Conservation (phyloP, 257 asterid species). For the Jacaranda copaia region DNA sequence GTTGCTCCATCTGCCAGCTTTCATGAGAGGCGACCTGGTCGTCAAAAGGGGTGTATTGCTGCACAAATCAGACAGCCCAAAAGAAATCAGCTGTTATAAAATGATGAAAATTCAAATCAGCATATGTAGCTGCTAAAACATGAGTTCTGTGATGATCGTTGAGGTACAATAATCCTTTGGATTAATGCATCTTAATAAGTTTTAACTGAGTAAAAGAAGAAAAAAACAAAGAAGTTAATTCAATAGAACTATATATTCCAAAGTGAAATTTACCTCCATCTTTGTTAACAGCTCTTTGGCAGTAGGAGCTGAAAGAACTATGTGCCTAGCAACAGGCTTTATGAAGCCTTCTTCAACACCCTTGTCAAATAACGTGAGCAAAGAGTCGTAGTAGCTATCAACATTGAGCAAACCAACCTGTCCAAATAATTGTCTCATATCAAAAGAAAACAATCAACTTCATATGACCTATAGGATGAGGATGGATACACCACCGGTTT, state of each 20-base stretch:
- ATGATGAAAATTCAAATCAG: slow-evolving; percentile 20
- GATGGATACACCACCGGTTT: slow-evolving; percentile 70
- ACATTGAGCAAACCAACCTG: slow-evolving; percentile 97
- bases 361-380: slow-evolving; percentile 87
- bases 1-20: slow-evolving; percentile 87
- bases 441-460: slow-evolving; percentile 13
- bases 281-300: slow-evolving; percentile 76
- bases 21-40: slow-evolving; percentile 91
- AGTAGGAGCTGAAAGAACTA: slow-evolving; percentile 87
- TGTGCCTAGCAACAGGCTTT: slow-evolving; percentile 82
- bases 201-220: not conserved
- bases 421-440: slow-evolving; percentile 19
- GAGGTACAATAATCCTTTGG: slow-evolving; percentile 15
- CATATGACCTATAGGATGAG: not conserved
- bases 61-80: slow-evolving; percentile 37
- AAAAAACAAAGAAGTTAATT: not conserved
- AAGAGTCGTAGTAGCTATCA: slow-evolving; percentile 89
- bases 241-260: not conserved
- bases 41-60: slow-evolving; percentile 68
- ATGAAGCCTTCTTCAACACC: slow-evolving; percentile 99
- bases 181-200: not conserved
- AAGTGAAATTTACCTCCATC: slow-evolving; percentile 79
- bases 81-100: slow-evolving; percentile 11
- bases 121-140: not conserved
- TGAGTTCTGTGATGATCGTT: not conserved